Evolutionary conservation across 257 asterid genomes (phyloP).

Genomic region (Lantana camara): DNA sequence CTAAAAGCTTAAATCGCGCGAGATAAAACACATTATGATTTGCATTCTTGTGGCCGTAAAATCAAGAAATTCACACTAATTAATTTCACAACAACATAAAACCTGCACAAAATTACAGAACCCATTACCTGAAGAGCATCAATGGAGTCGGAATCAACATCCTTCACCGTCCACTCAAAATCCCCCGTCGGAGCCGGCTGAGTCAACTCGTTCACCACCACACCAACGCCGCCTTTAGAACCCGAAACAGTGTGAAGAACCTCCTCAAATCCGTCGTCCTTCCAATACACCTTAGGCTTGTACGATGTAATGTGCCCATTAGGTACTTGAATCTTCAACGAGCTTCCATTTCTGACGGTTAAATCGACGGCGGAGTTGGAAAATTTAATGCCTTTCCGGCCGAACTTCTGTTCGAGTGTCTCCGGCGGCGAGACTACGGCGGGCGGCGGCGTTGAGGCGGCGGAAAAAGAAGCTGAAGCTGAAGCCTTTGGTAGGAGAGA

Average conservation of each 20-base stretch:
- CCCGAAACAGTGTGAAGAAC: constrained; percentile 56
- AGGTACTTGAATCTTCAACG: constrained; percentile 61
- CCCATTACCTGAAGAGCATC: constrained; percentile 73
- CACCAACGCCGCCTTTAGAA: constrained; percentile 67
- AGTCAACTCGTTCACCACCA: constrained; percentile 50
- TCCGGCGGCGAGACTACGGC: constrained; percentile 32
- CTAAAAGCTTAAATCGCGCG: too few species aligned
- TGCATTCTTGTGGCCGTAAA: neutral
- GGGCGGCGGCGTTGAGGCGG: constrained; percentile 39
- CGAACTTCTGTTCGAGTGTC: constrained; percentile 57
- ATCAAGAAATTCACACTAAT: too few species aligned
- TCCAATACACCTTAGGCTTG: constrained; percentile 85
- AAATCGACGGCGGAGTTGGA: constrained; percentile 57
- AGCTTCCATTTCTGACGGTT: constrained; percentile 79
- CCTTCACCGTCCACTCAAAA: constrained; percentile 62
- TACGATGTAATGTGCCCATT: constrained; percentile 71
- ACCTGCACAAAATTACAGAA: neutral
- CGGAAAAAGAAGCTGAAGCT: constrained; percentile 36
- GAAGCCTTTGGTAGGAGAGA: constrained; percentile 43
- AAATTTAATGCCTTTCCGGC: constrained; percentile 72
- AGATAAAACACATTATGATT: neutral
- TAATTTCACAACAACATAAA: neutral
- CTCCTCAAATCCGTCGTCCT: constrained; percentile 83
- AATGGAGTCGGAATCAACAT: constrained; percentile 78
- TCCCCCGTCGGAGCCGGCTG: constrained; percentile 30